Evolutionary conservation across 1,139 yeast species (phyloP).

Genomic region (Petasospora fabianii): DNA sequence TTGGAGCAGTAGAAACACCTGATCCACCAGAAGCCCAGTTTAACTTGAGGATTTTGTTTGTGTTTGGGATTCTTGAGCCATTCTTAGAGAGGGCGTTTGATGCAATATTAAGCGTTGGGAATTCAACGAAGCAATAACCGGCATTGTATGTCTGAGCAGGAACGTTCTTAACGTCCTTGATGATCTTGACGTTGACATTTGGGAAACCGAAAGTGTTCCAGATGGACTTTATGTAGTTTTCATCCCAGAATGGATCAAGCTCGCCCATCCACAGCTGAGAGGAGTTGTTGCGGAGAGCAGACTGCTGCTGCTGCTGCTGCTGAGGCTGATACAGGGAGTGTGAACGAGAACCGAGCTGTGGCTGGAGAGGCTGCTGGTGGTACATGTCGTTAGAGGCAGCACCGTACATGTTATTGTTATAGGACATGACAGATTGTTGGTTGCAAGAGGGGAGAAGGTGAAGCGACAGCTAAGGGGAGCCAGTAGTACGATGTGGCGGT

Average conservation of each 20-base stretch:
- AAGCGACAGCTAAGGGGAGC: not conserved
- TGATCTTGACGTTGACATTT: constrained; percentile 54
- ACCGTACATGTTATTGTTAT: constrained; percentile 3
- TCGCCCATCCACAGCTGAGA: constrained; percentile 87
- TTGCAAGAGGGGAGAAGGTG: not conserved
- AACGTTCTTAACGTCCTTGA: constrained; percentile 41
- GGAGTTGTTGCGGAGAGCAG: constrained; percentile 14
- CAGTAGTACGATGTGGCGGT: not conserved
- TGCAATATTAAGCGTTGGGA: constrained; percentile 62
- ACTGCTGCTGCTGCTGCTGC: constrained; percentile 9
- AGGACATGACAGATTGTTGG: constrained; percentile 2
- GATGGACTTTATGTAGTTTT: constrained; percentile 55
- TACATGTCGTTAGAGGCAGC: not conserved
- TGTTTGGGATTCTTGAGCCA: constrained; percentile 64
- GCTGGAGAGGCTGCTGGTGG: constrained; percentile 1
- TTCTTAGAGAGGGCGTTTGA: constrained; percentile 67
- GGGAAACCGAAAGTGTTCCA: constrained; percentile 59
- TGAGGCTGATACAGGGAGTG: constrained; percentile 4
- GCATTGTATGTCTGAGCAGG: constrained; percentile 44
- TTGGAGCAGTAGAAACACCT: constrained; percentile 1
- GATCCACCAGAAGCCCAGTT: constrained; percentile 80
- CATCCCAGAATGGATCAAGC: constrained; percentile 83
- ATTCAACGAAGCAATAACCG: constrained; percentile 86
- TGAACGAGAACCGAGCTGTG: constrained; percentile 2
- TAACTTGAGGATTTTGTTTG: constrained; percentile 60